Conservation (phyloP, 768 basidiomycete species). For the Auriscalpium vulgare region DNA sequence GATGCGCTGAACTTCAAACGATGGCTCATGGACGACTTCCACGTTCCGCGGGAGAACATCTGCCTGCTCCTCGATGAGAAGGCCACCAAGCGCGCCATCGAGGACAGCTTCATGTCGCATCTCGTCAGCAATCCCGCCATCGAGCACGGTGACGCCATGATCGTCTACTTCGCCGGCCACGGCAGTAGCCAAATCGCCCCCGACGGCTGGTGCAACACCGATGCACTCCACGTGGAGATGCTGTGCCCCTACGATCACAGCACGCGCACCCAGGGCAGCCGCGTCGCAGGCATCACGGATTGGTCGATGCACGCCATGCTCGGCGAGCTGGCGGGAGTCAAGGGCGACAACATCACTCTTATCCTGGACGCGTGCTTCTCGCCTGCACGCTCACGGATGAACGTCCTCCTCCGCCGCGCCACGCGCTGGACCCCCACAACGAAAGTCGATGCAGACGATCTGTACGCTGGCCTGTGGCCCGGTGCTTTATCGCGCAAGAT, state of each 20-base stretch:
- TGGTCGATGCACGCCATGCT: slow-evolving; percentile 57
- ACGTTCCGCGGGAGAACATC: slow-evolving; percentile 52
- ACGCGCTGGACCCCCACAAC: slow-evolving; percentile 46
- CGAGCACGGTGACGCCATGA: slow-evolving; percentile 51
- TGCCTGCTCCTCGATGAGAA: slow-evolving; percentile 46
- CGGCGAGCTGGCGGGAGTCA: slow-evolving; percentile 42
- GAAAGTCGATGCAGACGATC: slow-evolving; percentile 46
- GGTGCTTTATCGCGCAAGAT: slow-evolving; percentile 37
- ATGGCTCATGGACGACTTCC: slow-evolving; percentile 49
- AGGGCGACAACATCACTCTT: slow-evolving; percentile 65
- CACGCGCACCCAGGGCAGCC: slow-evolving; percentile 35
- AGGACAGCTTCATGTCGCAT: slow-evolving; percentile 52
- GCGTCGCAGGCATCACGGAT: slow-evolving; percentile 59
- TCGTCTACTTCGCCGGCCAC: slow-evolving; percentile 72
- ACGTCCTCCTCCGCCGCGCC: slow-evolving; percentile 36
- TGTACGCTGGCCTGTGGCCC: slow-evolving; percentile 50
- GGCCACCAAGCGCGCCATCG: slow-evolving; percentile 55
- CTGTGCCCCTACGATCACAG: slow-evolving; percentile 64
- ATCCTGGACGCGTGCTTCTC: slow-evolving; percentile 62
- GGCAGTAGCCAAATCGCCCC: slow-evolving; percentile 54
- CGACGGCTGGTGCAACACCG: slow-evolving; percentile 46
- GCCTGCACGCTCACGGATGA: slow-evolving; percentile 28
- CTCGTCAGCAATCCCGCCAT: slow-evolving; percentile 55
- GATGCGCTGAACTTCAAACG: slow-evolving; percentile 52
- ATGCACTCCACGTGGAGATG: slow-evolving; percentile 40